Evolutionary conservation across 495 filamentous ascomycete species (phyloP), one percentile per base, ranked within the genome.

Genomic region (Penicillium crystallinum): DNA sequence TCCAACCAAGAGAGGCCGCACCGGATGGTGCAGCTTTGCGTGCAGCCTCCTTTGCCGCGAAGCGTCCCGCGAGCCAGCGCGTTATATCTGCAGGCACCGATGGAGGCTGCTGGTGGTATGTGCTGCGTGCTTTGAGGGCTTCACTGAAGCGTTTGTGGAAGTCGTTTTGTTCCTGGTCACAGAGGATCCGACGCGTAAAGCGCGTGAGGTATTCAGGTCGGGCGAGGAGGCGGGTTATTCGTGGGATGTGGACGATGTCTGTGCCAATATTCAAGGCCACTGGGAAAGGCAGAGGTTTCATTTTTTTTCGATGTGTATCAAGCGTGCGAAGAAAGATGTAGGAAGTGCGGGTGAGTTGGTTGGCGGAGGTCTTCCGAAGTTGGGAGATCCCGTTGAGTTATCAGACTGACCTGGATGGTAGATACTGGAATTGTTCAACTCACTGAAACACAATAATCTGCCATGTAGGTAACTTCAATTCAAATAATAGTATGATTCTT

Each of bases 201-300:
- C 72, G 74, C 23, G 70, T 36, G 23, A 78, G 60, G 62, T 77
- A 76, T 51, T 58, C 56, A 29, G 63, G 67, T 33, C 61, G 71
- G 43, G 55, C 62, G 53, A 81, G 55, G 46, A 79, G 73, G 33
- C 70, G 70, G 46, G 64, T 46, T 41, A 80, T 76, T 25, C 76
- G 77, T 1, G 77, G 77, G 56, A 78, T 65, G 59, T 81, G 75
- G 52, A 80, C 76, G 51, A 81, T 73, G 65, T 80, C 77, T 45
- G 78, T 72, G 48, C 77, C 77, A 46, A 80, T 73, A 44, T 74
- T 70, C 22, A 78, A 57, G 37, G 71, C 41, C 43, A 69, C 55
- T 23, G 72, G 74, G 54, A 76, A 76, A 7, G 70, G 69, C 10
- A 64, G 43, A 1, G 62, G 61, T 57, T 69, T 70, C 58, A 64